Percentiles rank a stretch among this genome's conserved stretches.
Conservation (phyloP, 208 protist species). For the Wallacemonas collosoma region DNA sequence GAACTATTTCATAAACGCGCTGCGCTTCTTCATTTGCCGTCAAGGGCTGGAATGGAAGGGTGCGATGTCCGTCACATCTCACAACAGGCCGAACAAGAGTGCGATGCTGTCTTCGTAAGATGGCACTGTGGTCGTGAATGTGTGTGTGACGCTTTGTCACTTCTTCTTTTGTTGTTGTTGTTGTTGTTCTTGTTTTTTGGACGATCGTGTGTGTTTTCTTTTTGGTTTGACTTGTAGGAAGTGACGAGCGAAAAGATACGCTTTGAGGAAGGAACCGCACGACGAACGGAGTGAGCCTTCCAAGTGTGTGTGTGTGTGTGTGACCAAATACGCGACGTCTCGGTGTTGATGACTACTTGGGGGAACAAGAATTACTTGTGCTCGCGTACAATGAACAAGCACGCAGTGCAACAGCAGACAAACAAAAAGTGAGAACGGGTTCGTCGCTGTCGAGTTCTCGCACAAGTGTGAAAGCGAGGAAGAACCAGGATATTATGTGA, state of each 20-base stretch:
- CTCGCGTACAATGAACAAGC: too few relatives aligned
- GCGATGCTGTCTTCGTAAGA: slow-evolving; percentile 29
- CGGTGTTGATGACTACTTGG: too few relatives aligned
- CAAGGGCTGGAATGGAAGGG: slow-evolving; percentile 39
- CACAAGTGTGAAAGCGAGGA: too few relatives aligned
- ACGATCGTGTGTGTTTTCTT: slow-evolving; percentile 10
- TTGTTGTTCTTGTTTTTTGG: slow-evolving; percentile 13
- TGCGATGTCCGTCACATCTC: slow-evolving; percentile 60
- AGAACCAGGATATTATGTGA: too few relatives aligned
- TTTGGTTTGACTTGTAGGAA: slow-evolving; percentile 2
- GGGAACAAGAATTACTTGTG: too few relatives aligned
- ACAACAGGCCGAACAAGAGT: slow-evolving; percentile 50
- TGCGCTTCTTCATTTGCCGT: slow-evolving; percentile 28
- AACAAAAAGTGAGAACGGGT: background rate
- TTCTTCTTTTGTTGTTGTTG: background rate
- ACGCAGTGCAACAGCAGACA: background rate
- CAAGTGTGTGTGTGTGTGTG: too few relatives aligned
- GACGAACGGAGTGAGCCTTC: too few relatives aligned
- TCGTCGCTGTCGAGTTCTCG: too few relatives aligned
- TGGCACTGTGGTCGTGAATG: background rate
- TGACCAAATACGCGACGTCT: too few relatives aligned
- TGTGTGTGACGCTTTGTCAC: too few relatives aligned
- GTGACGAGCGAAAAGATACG: too few relatives aligned
- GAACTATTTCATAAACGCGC: slow-evolving; percentile 44
- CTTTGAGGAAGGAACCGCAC: too few relatives aligned